A percentile compares a stretch with the other conserved stretches of the same genome.
phyloP scores from a whole-genome alignment of 202 grass and related monocot genomes.

The Hordeum pubiflorum region DNA sequence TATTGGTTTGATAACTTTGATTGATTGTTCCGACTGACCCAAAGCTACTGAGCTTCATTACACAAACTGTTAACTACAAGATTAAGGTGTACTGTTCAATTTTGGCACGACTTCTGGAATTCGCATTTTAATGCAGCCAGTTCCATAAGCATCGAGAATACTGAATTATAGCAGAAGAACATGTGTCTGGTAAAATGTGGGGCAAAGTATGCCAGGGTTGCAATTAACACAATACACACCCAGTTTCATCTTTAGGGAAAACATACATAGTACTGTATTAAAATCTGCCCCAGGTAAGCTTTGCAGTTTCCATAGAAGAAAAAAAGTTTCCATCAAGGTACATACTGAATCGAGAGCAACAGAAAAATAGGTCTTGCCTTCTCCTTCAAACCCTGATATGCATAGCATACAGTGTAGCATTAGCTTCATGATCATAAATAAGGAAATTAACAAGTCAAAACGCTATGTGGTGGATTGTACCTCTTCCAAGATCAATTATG shows the following conservation, averaged over 20 bases:
- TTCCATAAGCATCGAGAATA: not conserved
- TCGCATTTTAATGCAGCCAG: not conserved
- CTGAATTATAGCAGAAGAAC: constrained; percentile 3
- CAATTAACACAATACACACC: not conserved
- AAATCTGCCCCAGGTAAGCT: not conserved
- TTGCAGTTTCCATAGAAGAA: not conserved
- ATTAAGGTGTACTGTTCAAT: not conserved
- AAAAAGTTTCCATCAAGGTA: not conserved
- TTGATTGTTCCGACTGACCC: not conserved
- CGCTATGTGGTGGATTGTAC: constrained; percentile 20
- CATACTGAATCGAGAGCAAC: constrained; percentile 77
- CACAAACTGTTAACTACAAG: constrained; percentile 11
- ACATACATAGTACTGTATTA: not conserved
- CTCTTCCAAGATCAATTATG: constrained; percentile 53
- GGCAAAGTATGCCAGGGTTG: not conserved
- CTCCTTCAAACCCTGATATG: constrained; percentile 51
- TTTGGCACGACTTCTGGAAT: constrained; percentile 8
- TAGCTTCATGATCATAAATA: constrained; percentile 19
- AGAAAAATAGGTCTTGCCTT: constrained; percentile 49
- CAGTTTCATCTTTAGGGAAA: not conserved
- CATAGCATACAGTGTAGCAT: not conserved
- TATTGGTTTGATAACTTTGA: not conserved
- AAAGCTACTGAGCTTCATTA: not conserved
- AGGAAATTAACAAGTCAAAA: not conserved
- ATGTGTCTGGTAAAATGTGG: not conserved